phyloP scores from a whole-genome alignment of 2,329 filamentous ascomycete genomes.

The Colletotrichum sp. region DNA sequence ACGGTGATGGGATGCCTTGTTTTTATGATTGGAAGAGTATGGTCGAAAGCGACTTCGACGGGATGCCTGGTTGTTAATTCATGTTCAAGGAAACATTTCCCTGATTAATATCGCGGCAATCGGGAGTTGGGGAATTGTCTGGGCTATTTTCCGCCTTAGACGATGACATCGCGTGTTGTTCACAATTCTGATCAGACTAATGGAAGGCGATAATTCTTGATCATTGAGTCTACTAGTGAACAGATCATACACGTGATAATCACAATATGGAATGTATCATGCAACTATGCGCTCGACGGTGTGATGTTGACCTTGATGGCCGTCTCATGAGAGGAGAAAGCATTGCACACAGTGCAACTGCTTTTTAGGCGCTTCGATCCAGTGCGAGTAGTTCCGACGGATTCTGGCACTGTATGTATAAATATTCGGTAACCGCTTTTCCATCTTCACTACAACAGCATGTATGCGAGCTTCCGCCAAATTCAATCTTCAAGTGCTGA shows the following conservation, averaged over 20 bases:
- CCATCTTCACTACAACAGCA: neutral
- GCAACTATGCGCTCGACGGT: no score
- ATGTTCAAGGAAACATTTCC: neutral
- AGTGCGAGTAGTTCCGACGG: no score
- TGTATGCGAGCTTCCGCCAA: no score
- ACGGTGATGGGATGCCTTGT: neutral
- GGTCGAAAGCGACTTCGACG: neutral
- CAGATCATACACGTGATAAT: no score
- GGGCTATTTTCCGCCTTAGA: no score
- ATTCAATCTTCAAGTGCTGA: no score
- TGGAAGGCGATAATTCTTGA: no score
- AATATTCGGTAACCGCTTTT: neutral
- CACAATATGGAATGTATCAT: neutral
- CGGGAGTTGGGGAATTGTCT: neutral
- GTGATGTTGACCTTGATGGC: neutral
- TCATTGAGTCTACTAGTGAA: no score
- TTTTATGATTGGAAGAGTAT: neutral
- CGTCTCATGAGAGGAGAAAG: neutral
- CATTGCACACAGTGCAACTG: neutral
- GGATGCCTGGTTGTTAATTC: neutral
- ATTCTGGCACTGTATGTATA: neutral
- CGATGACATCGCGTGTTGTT: no score
- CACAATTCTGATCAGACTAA: no score
- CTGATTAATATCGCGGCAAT: neutral
- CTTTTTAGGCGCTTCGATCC: fast-evolving